Conservation (phyloP, 805 yeast genomes). For the Komagataella kurtzmanii region DNA sequence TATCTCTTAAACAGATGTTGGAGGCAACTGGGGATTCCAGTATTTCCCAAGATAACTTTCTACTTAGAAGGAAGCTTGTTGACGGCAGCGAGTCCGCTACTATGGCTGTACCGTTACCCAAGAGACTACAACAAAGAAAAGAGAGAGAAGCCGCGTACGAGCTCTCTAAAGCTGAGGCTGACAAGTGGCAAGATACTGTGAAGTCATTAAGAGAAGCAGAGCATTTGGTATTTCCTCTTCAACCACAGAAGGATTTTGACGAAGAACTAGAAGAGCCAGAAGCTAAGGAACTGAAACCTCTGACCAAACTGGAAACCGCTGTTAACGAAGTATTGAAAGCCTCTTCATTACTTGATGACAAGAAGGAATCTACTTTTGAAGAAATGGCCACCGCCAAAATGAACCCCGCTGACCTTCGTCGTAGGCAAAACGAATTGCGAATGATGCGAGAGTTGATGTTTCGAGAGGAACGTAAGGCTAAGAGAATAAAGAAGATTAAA, state of each 20-base stretch:
- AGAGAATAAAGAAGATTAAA: constrained; percentile 86
- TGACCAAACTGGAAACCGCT: constrained; percentile 53
- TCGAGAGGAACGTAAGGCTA: constrained; percentile 85
- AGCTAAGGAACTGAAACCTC: constrained; percentile 17
- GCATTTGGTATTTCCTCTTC: constrained; percentile 64
- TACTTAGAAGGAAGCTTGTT: constrained; percentile 14
- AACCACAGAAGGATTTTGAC: constrained; percentile 26
- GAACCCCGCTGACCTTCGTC: constrained; percentile 64
- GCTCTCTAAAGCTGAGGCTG: constrained; percentile 73
- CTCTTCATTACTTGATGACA: constrained; percentile 60
- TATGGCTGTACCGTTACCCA: constrained; percentile 71
- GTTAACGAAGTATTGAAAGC: constrained; percentile 46
- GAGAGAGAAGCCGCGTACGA: constrained; percentile 88
- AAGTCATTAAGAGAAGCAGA: constrained; percentile 74
- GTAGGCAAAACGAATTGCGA: constrained; percentile 72
- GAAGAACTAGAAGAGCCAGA: constrained; percentile 16
- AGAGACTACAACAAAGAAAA: constrained; percentile 70
- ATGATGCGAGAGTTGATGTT: constrained; percentile 94
- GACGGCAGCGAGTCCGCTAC: constrained; percentile 20
- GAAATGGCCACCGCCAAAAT: constrained; percentile 73
- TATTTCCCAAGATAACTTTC: constrained; percentile 33
- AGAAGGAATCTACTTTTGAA: constrained; percentile 74
- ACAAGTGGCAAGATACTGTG: constrained; percentile 81
- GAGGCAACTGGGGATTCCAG: constrained; percentile 38
- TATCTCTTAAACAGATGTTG: constrained; percentile 67